Evolutionary conservation across 257 asterid genomes (phyloP).

Genomic region (Solanum verrucosum): DNA sequence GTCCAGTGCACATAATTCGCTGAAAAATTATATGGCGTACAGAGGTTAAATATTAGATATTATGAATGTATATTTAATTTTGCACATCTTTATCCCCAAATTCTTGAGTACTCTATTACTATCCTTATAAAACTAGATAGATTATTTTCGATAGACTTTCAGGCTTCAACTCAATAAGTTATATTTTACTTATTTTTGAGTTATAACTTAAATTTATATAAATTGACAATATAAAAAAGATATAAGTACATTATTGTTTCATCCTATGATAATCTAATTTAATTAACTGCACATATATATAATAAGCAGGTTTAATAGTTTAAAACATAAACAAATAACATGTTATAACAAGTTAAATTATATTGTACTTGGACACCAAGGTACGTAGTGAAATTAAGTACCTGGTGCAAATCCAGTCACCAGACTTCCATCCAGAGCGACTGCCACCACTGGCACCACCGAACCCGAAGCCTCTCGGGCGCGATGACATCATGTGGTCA

Average conservation of each 20-base stretch:
- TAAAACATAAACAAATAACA: neutral
- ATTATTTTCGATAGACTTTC: neutral
- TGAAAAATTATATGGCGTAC: too few species aligned
- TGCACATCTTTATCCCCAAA: neutral
- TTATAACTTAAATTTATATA: neutral
- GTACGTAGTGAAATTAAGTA: neutral
- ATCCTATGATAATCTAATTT: neutral
- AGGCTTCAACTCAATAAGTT: neutral
- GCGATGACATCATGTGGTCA: constrained; percentile 33
- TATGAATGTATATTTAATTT: neutral
- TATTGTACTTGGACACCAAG: neutral
- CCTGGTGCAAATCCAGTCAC: constrained; percentile 97
- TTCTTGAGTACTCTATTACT: neutral
- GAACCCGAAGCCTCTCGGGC: constrained; percentile 23
- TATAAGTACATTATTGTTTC: neutral
- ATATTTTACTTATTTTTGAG: neutral
- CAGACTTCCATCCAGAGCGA: constrained; percentile 94
- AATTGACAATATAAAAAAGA: neutral
- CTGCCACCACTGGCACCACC: constrained; percentile 33
- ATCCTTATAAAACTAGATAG: neutral
- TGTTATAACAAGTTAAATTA: neutral
- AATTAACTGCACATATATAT: neutral
- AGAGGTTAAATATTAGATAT: neutral
- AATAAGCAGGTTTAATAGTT: neutral
- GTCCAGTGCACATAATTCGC: too few species aligned